phyloP scores from a whole-genome alignment of 805 yeast species.

The Zygosaccharomyces kombuchaensis region DNA sequence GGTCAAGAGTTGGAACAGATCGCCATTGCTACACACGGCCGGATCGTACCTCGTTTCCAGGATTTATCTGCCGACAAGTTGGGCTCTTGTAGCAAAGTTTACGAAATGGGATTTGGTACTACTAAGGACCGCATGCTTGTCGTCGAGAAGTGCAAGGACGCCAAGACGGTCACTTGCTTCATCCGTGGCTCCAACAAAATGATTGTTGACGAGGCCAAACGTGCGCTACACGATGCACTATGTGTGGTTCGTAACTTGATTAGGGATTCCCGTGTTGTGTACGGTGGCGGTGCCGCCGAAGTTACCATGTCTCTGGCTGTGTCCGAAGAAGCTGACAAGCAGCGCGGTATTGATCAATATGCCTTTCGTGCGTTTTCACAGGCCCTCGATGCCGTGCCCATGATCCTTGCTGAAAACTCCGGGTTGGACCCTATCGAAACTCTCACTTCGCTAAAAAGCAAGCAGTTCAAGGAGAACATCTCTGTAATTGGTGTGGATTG shows the following conservation, averaged over 20 bases:
- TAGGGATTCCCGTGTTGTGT: slow-evolving; percentile 89
- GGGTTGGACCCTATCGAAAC: slow-evolving; percentile 94
- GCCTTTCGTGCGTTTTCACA: slow-evolving; percentile 93
- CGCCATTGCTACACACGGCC: slow-evolving; percentile 96
- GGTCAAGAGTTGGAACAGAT: slow-evolving; percentile 93
- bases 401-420: slow-evolving; percentile 94
- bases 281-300: slow-evolving; percentile 99
- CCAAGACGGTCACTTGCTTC: slow-evolving; percentile 87
- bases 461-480: slow-evolving; percentile 69
- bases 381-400: slow-evolving; percentile 88
- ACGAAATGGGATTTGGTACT: slow-evolving; percentile 92
- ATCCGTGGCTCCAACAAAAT: slow-evolving; percentile 94
- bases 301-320: slow-evolving; percentile 89
- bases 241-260: slow-evolving; percentile 97
- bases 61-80: slow-evolving; percentile 77
- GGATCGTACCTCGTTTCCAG: slow-evolving; percentile 96
- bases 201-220: slow-evolving; percentile 95
- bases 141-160: slow-evolving; percentile 81
- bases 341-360: slow-evolving; percentile 93
- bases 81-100: slow-evolving; percentile 81
- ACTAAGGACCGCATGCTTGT: slow-evolving; percentile 95
- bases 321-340: slow-evolving; percentile 84
- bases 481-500: slow-evolving; percentile 89
- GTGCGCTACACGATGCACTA: slow-evolving; percentile 93
- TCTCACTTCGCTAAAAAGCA: slow-evolving; percentile 74